A percentile compares a stretch with the other conserved stretches of the same genome.
Evolutionary conservation across 768 basidiomycete species (phyloP).

Genomic region (Boletus rufocinnamomeus): DNA sequence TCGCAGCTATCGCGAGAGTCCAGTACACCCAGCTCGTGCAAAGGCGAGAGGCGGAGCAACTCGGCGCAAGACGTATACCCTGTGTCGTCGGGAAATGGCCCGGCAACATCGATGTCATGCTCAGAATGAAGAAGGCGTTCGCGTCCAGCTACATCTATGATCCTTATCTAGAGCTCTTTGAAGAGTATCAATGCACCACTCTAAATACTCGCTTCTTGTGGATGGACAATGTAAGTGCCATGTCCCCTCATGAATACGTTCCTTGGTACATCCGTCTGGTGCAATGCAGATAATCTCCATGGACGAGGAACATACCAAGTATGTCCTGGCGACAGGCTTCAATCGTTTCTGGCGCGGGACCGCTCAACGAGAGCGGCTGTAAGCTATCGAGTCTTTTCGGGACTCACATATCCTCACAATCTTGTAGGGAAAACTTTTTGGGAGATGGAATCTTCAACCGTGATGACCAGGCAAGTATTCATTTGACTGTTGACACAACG

Average conservation of each 20-base stretch:
- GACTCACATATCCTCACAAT: slow-evolving; percentile 12
- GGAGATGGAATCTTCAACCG: slow-evolving; percentile 79
- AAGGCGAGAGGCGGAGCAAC: slow-evolving; percentile 43
- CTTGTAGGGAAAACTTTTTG: slow-evolving; percentile 49
- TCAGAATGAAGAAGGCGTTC: slow-evolving; percentile 55
- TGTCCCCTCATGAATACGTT: not conserved
- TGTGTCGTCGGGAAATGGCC: slow-evolving; percentile 70
- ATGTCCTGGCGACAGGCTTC: slow-evolving; percentile 65
- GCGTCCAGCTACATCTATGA: slow-evolving; percentile 62
- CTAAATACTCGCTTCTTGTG: slow-evolving; percentile 70
- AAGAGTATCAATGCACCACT: slow-evolving; percentile 70
- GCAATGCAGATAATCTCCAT: slow-evolving; percentile 63
- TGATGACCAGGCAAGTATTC: slow-evolving; percentile 59
- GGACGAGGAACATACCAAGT: slow-evolving; percentile 71
- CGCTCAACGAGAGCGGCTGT: slow-evolving; percentile 68
- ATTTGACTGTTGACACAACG: not conserved
- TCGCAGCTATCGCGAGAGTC: slow-evolving; percentile 41
- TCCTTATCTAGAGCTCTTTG: slow-evolving; percentile 64
- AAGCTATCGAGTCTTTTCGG: slow-evolving; percentile 24
- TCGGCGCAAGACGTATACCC: slow-evolving; percentile 56
- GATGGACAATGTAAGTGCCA: slow-evolving; percentile 59
- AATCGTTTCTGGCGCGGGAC: slow-evolving; percentile 66
- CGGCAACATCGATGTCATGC: slow-evolving; percentile 72
- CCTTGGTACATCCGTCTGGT: not conserved
- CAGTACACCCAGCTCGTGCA: slow-evolving; percentile 40